phyloP scores from a whole-genome alignment of 2,329 filamentous ascomycete species.

The Cercospora canescens region DNA sequence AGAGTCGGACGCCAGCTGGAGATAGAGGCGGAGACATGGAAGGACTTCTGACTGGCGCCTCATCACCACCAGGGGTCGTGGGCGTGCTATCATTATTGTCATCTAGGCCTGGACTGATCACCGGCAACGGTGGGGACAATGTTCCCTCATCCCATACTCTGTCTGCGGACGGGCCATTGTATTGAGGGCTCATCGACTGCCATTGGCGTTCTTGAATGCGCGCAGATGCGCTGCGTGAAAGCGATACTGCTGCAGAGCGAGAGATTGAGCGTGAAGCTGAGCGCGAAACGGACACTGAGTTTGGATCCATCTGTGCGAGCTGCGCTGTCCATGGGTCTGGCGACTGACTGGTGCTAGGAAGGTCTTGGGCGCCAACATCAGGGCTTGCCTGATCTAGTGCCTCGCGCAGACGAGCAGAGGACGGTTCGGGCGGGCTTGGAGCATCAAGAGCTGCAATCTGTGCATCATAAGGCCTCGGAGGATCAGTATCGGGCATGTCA shows the following conservation, averaged over 20 bases:
- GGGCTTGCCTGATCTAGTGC: slow-evolving; percentile 5
- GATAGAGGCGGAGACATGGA: slow-evolving; percentile 4
- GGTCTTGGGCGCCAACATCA: not conserved
- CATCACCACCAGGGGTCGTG: slow-evolving; percentile 2
- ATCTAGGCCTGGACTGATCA: slow-evolving; percentile 8
- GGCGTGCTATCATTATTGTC: slow-evolving; percentile 12
- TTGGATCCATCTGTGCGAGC: slow-evolving; percentile 1
- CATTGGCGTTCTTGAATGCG: slow-evolving; percentile 4
- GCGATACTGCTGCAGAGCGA: not conserved
- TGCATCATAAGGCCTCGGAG: slow-evolving; percentile 6
- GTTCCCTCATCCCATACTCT: slow-evolving; percentile 1
- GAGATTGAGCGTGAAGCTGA: not conserved
- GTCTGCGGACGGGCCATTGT: not conserved
- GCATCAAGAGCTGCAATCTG: slow-evolving; percentile 10
- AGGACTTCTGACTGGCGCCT: slow-evolving; percentile 1
- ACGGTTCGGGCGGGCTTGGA: slow-evolving; percentile 2
- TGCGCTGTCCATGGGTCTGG: slow-evolving; percentile 6
- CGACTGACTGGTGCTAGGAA: not conserved
- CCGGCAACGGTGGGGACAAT: not conserved
- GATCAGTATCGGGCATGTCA: slow-evolving; percentile 9
- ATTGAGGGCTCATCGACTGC: slow-evolving; percentile 12
- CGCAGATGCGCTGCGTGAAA: not conserved
- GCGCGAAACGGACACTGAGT: not conserved
- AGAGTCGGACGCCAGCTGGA: slow-evolving; percentile 6
- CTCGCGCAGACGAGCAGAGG: slow-evolving; percentile 1